Conservation (phyloP, 83 land plant species). For the Thuja plicata region DNA sequence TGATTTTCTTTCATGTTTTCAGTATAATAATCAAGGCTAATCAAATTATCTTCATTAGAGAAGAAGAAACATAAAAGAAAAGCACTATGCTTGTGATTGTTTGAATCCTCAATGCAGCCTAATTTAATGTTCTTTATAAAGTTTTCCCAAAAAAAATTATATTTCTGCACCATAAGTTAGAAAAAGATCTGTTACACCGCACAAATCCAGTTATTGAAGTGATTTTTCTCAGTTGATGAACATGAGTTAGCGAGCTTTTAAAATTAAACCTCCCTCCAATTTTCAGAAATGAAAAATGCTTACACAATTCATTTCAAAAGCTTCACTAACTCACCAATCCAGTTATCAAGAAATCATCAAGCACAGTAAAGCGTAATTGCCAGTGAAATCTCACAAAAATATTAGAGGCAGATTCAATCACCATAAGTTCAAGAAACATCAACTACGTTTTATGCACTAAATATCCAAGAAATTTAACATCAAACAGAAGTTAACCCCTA, state of each 20-base stretch:
- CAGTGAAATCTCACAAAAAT: background rate
- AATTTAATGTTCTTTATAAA: slow-evolving; percentile 87
- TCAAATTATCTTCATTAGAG: slow-evolving; percentile 75
- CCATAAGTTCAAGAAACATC: background rate
- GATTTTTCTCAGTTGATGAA: too few relatives aligned
- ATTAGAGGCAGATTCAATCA: background rate
- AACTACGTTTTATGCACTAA: background rate
- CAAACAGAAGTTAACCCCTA: too few relatives aligned
- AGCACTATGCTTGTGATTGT: slow-evolving; percentile 85
- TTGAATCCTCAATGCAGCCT: slow-evolving; percentile 84
- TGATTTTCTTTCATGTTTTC: slow-evolving; percentile 92
- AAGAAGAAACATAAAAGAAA: slow-evolving; percentile 88
- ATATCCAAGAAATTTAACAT: background rate
- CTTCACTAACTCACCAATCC: background rate
- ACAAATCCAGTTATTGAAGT: background rate
- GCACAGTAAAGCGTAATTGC: background rate
- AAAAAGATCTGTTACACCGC: background rate
- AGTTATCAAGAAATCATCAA: background rate
- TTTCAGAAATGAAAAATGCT: too few relatives aligned
- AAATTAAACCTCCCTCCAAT: too few relatives aligned
- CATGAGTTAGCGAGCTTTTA: too few relatives aligned
- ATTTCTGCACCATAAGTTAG: slow-evolving; percentile 59
- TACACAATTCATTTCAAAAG: too few relatives aligned
- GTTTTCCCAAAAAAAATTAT: slow-evolving; percentile 85
- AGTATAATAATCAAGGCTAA: slow-evolving; percentile 81